These are phyloP conservation scores for Magnaporthiopsis incrustans DNA, from an alignment of 2,329 filamentous ascomycete genomes.

Conservation along the genomic window DNA sequence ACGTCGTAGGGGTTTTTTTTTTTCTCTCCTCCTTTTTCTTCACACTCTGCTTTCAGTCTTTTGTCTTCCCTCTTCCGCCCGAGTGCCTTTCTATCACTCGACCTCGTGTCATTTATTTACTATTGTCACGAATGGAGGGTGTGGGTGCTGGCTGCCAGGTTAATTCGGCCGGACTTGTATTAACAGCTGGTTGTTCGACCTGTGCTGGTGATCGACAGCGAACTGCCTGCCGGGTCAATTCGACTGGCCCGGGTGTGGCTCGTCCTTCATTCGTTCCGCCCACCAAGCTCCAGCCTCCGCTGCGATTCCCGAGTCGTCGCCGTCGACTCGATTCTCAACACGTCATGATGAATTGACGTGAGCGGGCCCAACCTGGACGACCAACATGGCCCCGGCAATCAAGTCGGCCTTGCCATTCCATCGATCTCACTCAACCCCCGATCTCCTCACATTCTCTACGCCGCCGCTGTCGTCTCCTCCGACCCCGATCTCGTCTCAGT, in stretches of 20 bases:
- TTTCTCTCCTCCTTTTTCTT: slow-evolving; percentile 4
- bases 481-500: slow-evolving; percentile 11
- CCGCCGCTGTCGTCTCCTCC: slow-evolving; percentile 7
- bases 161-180: neutral
- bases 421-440: slow-evolving; percentile 26
- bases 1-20: neutral
- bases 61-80: neutral
- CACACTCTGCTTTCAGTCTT: neutral
- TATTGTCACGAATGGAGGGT: neutral
- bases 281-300: neutral
- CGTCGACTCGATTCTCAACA: neutral
- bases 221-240: slow-evolving; percentile 1
- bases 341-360: slow-evolving; percentile 29
- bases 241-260: neutral
- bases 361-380: slow-evolving; percentile 26
- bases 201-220: neutral
- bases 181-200: neutral
- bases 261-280: neutral
- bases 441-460: slow-evolving; percentile 16
- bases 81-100: neutral
- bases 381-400: slow-evolving; percentile 31
- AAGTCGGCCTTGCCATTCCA: slow-evolving; percentile 27
- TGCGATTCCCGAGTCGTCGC: neutral
- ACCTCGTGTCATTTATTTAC: neutral
- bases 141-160: neutral